Base-by-base conservation (phyloP, 768 basidiomycete genomes). In the Neoboletus magnificus region DNA sequence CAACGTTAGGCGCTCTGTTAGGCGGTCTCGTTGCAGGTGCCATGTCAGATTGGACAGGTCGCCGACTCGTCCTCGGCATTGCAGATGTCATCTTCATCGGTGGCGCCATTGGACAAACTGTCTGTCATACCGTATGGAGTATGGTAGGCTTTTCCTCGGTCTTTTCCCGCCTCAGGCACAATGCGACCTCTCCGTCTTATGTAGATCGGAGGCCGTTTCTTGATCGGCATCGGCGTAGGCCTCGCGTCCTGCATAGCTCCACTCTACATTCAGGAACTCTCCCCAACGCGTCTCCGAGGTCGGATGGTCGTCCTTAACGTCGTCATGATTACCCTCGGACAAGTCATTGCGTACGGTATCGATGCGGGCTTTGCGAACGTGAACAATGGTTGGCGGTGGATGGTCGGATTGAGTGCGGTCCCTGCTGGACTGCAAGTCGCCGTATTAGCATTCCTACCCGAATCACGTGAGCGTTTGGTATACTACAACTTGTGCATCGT, bases 281-380 rank as follows among this genome's bases (percentile, higher is more conserved):
- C 89, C 0, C 89, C 89, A 0, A 89, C 88, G 9, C 76, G 82
- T 9, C 76, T 87, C 27, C 78, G 89, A 5, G 91, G 89, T 5
- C 77, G 87, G 33, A 83, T 92, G 82, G 89, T 91, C 4, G 87
- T 89, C 12, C 74, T 91, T 50, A 92, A 92, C 66, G 88, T 91
- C 20, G 87, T 91, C 1, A 83, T 85, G 74, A 89, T 93, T 64
- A 93, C 91, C 0, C 75, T 86, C 7, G 88, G 88, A 3, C 91
- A 91, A 59, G 88, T 91, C 30, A 79, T 91, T 46, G 87, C 88
- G 0, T 92, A 90, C 64, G 86, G 82, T 20, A 84, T 86, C 52
- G 87, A 82, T 25, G 85, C 86, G 23, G 86, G 80, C 3, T 87
- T 87, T 60, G 80, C 76, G 55, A 79, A 80, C 54, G 70, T 80